Conservation (phyloP, 352 stramenopile genomes). For the Pythium sukuiense region DNA sequence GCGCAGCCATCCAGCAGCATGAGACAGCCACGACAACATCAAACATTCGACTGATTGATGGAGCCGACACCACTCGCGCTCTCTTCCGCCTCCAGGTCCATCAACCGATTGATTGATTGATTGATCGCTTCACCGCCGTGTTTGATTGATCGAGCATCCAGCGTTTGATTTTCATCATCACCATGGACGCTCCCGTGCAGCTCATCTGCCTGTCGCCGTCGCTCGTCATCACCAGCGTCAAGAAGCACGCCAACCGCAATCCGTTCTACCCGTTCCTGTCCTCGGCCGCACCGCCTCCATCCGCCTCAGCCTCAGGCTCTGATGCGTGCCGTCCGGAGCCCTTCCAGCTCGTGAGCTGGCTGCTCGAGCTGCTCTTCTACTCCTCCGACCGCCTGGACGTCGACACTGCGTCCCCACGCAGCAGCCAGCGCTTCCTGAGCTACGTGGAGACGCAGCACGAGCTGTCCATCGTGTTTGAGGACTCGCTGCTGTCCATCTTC, state of each 20-base stretch:
- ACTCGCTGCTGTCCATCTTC: conserved; percentile 41
- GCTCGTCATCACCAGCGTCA: conserved; percentile 59
- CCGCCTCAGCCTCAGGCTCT: not conserved
- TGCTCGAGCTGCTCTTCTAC: conserved; percentile 66
- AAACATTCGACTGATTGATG: not conserved
- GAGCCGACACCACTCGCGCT: not conserved
- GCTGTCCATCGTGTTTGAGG: conserved; percentile 64
- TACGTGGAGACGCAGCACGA: conserved; percentile 71
- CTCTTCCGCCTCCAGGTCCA: not conserved
- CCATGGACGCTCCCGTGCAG: conserved; percentile 44
- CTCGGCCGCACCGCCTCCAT: not conserved
- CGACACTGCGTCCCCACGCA: not conserved
- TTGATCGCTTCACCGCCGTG: not conserved
- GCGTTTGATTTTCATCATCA: not conserved
- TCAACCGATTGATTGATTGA: not conserved
- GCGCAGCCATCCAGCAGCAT: conserved; percentile 7
- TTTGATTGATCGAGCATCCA: not conserved
- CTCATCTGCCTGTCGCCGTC: conserved; percentile 52
- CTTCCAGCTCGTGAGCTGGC: conserved; percentile 36
- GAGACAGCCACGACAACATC: conserved; percentile 1
- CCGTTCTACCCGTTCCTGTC: conserved; percentile 31
- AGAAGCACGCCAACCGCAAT: conserved; percentile 33
- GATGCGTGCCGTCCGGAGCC: conserved; percentile 13
- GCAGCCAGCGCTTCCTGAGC: conserved; percentile 47
- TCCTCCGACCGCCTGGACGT: conserved; percentile 15